Evolutionary conservation across 768 basidiomycete genomes (phyloP), one percentile per base, ranked within the genome.

Genomic region (Bullera alba): DNA sequence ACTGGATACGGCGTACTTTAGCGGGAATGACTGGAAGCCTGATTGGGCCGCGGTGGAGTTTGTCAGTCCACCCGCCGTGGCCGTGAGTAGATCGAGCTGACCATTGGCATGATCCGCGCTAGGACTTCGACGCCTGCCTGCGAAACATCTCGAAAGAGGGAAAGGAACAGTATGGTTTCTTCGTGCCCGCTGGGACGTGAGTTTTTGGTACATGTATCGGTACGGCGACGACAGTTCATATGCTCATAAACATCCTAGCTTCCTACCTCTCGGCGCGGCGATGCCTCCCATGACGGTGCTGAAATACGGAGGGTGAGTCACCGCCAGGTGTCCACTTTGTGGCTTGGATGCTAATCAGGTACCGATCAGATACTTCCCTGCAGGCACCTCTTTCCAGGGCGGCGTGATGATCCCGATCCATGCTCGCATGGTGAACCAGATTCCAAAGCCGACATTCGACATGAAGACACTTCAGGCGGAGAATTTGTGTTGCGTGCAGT

Each of bases 401-500:
- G 70, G 70, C 16, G 63, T 70, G 12, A 55, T 68, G 47, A 58
- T 70, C 0, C 70, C 70, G 17, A 46, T 72, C 14, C 70, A 72
- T 42, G 70, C 70, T 10, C 46, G 70, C 29, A 68, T 72, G 66
- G 69, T 71, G 16, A 71, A 68, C 42, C 48, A 65, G 29, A 27
- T 69, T 8, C 67, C 67, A 14, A 50, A 63, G 34, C 51, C 61
- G 53, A 59, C 63, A 14, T 43, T 45, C 16, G 47, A 54, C 19
- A 32, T 54, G 2, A 29, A 21, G 1, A 7, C 41, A 6, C 29
- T 38, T 7, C 26, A 43, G 4, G 50, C 51, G 32, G 66, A 67
- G 46, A 52, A 55, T 22, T 21, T 68, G 16, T 68, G 66, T 45
- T n/a, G 56, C 16, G 35, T 66, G 17, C 62, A 64, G 51, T 64